A percentile compares a stretch with the other conserved stretches of the same genome.
Evolutionary conservation across 2,329 filamentous ascomycete species (phyloP).

Genomic region (Cercospora brassicicola): DNA sequence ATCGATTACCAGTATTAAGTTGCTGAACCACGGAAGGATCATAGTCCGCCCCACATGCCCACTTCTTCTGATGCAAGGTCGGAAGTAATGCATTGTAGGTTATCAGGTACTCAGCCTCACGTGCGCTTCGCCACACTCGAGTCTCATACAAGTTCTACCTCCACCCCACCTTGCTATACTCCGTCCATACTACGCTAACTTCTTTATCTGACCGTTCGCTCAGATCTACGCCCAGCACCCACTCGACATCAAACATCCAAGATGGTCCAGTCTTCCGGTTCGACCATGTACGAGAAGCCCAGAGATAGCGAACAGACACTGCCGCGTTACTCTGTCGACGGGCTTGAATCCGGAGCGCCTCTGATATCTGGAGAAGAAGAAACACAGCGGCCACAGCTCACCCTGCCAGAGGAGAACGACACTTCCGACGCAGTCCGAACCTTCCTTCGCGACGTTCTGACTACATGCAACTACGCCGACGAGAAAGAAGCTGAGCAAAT

Average conservation of each 20-base stretch:
- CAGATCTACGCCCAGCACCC: not conserved
- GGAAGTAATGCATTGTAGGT: not conserved
- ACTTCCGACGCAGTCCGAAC: not conserved
- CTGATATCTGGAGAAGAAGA: not conserved
- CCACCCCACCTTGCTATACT: not conserved
- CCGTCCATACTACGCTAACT: not conserved
- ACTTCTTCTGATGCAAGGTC: not conserved
- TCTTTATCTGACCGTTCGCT: not conserved
- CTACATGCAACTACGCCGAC: not conserved
- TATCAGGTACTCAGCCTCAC: not conserved
- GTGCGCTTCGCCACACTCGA: not conserved
- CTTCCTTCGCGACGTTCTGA: not conserved
- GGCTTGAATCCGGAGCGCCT: not conserved
- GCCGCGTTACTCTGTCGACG: not conserved
- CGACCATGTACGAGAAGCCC: not conserved
- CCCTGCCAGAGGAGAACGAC: not conserved
- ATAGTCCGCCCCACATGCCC: not conserved
- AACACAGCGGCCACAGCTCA: not conserved
- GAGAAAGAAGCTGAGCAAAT: slow-evolving; percentile 12
- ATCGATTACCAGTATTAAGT: not conserved
- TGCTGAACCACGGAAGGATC: not conserved
- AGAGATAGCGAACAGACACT: not conserved
- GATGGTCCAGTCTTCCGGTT: not conserved
- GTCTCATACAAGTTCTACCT: not conserved
- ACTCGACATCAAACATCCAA: not conserved